Evolutionary conservation across 1,284 basidiomycete species (phyloP).

Genomic region (Heterobasidion occidentale): DNA sequence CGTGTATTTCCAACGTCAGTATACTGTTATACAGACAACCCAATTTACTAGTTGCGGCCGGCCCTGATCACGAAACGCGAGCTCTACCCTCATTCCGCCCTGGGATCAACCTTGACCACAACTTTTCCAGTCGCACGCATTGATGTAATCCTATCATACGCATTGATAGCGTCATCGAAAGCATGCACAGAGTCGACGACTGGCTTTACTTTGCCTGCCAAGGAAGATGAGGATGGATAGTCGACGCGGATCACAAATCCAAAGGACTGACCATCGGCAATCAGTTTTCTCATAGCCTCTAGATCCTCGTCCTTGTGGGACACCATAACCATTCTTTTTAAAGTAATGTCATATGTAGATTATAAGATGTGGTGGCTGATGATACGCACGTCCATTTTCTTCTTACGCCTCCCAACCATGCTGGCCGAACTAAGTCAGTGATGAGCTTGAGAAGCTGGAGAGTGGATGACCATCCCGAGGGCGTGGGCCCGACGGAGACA

Average conservation of each 20-base stretch:
- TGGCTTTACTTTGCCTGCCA: constrained; percentile 43
- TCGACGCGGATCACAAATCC: not conserved
- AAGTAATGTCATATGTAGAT: not conserved
- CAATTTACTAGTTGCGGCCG: no score
- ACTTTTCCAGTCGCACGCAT: constrained; percentile 58
- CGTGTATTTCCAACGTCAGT: no score
- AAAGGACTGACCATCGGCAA: constrained; percentile 32
- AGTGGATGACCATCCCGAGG: constrained; percentile 9
- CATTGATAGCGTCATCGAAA: constrained; percentile 50
- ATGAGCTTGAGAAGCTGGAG: constrained; percentile 14
- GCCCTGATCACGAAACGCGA: not conserved
- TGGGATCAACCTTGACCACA: constrained; percentile 32
- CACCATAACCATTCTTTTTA: constrained; percentile 22
- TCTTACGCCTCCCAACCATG: constrained; percentile 39
- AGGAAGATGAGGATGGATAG: not conserved
- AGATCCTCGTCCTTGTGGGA: constrained; percentile 26
- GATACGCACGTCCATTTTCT: constrained; percentile 32
- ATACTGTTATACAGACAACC: no score
- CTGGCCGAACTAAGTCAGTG: constrained; percentile 23
- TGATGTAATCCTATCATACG: constrained; percentile 53
- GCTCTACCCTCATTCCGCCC: not conserved
- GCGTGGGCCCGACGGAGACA: constrained; percentile 34
- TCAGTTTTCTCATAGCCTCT: constrained; percentile 26
- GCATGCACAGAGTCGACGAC: constrained; percentile 51
- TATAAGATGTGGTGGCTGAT: not conserved